Base-by-base conservation (phyloP, 371 early-diverging fungal genomes). In the Syncephalastrum monosporum region DNA sequence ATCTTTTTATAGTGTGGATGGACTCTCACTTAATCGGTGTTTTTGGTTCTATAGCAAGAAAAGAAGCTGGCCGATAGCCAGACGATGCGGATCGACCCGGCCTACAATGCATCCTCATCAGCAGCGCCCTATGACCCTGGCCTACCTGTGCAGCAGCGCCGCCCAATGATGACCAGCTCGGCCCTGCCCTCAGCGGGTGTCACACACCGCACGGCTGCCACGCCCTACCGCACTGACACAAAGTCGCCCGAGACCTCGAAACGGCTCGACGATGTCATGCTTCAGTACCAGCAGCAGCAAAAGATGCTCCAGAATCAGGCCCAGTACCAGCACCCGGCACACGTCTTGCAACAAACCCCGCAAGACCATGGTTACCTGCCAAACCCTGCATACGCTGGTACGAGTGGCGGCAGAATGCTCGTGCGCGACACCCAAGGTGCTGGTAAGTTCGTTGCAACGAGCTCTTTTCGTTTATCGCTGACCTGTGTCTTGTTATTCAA, bases 231-330 rank as follows among this genome's bases (percentile, higher is more conserved):
- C 42, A 61, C 75, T 51, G 79, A 78, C 21, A 64, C 63, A 24
- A 72, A 73, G 55, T 71, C 73, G 23, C 73, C 79, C 29, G 79
- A 78, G 47, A 69, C 75, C n/a, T 78, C 79, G 6, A 72, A 71
- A 45, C 69, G 71, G 23, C 56, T 78, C 41, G 79, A 78, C 58
- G 79, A 78, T 66, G 73, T 78, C 27, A 78, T 78, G 79, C 61
- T 75, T 17, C 79, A 78, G 52, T 77, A 77, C 49, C 75, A 74
- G 43, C 78, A 77, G 42, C 78, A 77, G 38, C 60, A 60, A 24
- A 68, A 73, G 38, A 62, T 73, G 53, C 63, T 64, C 16, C 70
- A 67, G 45, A 63, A 62, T 38, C 67, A 67, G 52, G 19, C 53
- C 29, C 59, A 57, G 7, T 62, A 65, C 16, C 57, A 54, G 8